Percentiles rank a stretch among this genome's conserved stretches.
These are phyloP conservation scores for Tilletia indica DNA, from an alignment of 1,284 basidiomycete genomes.

Conservation along the genomic window DNA sequence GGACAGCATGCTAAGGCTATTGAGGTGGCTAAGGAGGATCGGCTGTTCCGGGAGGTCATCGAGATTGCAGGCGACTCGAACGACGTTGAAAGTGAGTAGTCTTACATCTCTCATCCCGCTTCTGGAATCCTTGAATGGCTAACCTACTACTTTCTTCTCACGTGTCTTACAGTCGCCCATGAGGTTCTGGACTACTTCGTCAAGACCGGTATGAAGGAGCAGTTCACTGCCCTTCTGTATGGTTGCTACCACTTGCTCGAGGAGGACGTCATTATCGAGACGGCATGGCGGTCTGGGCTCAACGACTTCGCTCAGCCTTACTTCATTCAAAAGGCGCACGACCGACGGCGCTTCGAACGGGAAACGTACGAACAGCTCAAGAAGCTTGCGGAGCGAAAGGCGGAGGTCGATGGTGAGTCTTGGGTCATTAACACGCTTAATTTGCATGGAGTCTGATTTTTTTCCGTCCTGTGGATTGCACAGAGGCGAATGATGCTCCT, in stretches of 20 bases:
- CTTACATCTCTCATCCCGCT: neutral
- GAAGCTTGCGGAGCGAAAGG: conserved; percentile 37
- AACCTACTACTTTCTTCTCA: neutral
- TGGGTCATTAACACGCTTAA: neutral
- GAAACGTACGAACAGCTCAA: conserved; percentile 41
- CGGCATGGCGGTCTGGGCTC: conserved; percentile 90
- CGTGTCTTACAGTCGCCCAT: conserved; percentile 68
- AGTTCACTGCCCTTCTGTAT: conserved; percentile 85
- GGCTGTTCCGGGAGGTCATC: conserved; percentile 94
- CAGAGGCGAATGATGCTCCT: conserved; percentile 64
- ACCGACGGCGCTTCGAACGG: conserved; percentile 55
- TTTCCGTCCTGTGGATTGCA: conserved; percentile 62
- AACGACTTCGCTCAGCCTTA: conserved; percentile 97
- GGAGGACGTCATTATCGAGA: conserved; percentile 86
- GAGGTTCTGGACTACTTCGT: conserved; percentile 81
- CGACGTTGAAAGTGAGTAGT: conserved; percentile 62
- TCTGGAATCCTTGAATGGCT: neutral
- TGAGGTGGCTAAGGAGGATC: conserved; percentile 87
- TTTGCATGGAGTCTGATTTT: neutral
- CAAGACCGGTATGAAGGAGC: conserved; percentile 96
- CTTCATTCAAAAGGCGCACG: conserved; percentile 73
- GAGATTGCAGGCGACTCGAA: conserved; percentile 81
- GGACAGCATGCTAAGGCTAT: conserved; percentile 91
- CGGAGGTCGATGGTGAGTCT: conserved; percentile 52
- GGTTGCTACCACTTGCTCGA: conserved; percentile 88